Conservation (phyloP, 306 rosid genomes). For the Cucurbita argyrosperma region DNA sequence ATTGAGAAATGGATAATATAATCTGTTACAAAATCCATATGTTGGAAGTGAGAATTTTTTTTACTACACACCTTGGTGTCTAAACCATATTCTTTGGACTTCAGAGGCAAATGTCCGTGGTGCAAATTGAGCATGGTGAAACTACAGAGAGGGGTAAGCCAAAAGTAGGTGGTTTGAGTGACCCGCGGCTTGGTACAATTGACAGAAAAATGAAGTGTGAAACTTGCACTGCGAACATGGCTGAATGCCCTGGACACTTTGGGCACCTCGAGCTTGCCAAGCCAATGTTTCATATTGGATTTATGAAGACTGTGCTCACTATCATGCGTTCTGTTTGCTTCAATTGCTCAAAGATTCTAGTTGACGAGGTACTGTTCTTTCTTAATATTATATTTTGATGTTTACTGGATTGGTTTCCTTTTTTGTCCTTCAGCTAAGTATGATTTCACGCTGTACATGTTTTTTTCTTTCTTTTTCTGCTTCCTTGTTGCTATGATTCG, state of each 20-base stretch:
- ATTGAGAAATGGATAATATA: not conserved
- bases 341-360: conserved; percentile 82
- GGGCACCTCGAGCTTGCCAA: conserved; percentile 96
- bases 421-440: not conserved
- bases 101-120: conserved; percentile 99
- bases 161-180: conserved; percentile 75
- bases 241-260: conserved; percentile 95
- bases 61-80: not conserved
- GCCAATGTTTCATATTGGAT: conserved; percentile 96
- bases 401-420: not conserved
- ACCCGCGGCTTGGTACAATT: conserved; percentile 86
- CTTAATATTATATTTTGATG: not conserved
- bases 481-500: not conserved
- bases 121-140: conserved; percentile 86
- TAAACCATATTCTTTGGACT: conserved; percentile 13
- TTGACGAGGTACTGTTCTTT: conserved; percentile 52
- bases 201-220: conserved; percentile 89
- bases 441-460: not conserved
- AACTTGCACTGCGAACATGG: conserved; percentile 91
- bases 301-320: conserved; percentile 61
- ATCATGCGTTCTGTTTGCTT: conserved; percentile 93
- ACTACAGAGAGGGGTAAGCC: conserved; percentile 89
- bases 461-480: not conserved
- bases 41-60: not conserved
- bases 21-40: too few relatives aligned